A percentile compares a stretch with the other conserved stretches of the same genome.
Conservation (phyloP, 2,329 filamentous ascomycete species). For the Sclerotinia nivalis region DNA sequence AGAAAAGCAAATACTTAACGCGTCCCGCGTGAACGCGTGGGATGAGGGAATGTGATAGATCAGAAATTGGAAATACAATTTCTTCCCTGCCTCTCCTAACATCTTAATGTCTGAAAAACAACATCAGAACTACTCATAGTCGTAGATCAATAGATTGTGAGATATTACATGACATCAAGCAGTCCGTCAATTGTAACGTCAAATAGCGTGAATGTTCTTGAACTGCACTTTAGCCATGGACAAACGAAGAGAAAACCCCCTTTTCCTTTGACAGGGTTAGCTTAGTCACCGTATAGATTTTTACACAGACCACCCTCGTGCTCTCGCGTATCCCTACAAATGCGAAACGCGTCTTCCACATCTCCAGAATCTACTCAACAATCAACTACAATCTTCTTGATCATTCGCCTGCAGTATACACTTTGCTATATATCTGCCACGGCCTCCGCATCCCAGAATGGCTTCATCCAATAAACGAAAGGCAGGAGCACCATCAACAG, state of each 20-base stretch:
- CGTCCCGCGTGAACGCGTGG: not conserved
- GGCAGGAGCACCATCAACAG: not conserved
- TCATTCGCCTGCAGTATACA: not conserved
- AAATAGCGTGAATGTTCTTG: not conserved
- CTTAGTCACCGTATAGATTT: not conserved
- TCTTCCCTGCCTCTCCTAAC: not conserved
- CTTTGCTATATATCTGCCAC: not conserved
- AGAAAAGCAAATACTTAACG: constrained; percentile 11
- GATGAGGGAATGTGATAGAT: constrained; percentile 8
- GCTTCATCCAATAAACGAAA: not conserved
- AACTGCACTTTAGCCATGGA: not conserved
- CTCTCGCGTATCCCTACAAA: constrained; percentile 1
- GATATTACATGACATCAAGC: too few species aligned
- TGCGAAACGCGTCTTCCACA: constrained; percentile 8
- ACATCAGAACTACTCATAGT: not conserved
- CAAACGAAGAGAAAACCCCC: not conserved
- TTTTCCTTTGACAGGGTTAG: not conserved
- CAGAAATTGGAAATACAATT: constrained; percentile 6
- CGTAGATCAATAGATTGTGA: not conserved
- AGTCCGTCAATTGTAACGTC: not conserved
- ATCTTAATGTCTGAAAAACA: not conserved
- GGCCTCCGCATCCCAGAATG: not conserved
- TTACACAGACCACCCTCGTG: constrained; percentile 1
- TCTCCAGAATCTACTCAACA: not conserved
- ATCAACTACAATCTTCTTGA: not conserved